Conservation (phyloP, 495 filamentous ascomycete genomes). For the Trichocladium antarcticum region DNA sequence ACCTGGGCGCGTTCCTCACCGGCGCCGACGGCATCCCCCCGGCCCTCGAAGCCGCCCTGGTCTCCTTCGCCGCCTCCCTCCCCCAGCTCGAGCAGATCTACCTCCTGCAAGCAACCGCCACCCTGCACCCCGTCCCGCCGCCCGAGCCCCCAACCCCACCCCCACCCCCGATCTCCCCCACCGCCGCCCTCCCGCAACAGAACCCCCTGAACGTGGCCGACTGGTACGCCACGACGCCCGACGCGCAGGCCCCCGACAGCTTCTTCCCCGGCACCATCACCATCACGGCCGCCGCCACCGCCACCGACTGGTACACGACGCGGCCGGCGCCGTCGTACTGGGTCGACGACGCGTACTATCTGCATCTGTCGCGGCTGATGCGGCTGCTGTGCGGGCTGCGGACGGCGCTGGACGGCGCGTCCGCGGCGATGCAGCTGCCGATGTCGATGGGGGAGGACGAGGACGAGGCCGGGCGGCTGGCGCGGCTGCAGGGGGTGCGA, state of each 20-base stretch:
- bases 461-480: not conserved
- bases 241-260: not conserved
- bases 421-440: not conserved
- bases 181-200: not conserved
- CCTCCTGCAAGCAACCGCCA: not conserved
- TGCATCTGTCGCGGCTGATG: not conserved
- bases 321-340: not conserved
- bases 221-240: too few species aligned
- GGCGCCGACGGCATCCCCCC: not conserved
- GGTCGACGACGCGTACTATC: not conserved
- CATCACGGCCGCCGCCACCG: not conserved
- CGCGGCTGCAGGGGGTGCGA: not conserved
- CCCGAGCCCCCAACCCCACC: not conserved
- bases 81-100: conserved; percentile 1
- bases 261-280: not conserved
- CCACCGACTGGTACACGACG: conserved; percentile 5
- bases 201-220: too few species aligned
- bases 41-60: not conserved
- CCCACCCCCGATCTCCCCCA: not conserved
- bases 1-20: not conserved
- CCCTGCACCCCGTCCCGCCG: not conserved
- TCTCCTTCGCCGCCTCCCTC: not conserved
- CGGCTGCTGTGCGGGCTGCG: not conserved
- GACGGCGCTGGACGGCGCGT: not conserved
- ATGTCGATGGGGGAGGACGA: not conserved